These are phyloP conservation scores for Cladosporium oxysporum DNA, from an alignment of 2,329 filamentous ascomycete species.

Conservation along the genomic window DNA sequence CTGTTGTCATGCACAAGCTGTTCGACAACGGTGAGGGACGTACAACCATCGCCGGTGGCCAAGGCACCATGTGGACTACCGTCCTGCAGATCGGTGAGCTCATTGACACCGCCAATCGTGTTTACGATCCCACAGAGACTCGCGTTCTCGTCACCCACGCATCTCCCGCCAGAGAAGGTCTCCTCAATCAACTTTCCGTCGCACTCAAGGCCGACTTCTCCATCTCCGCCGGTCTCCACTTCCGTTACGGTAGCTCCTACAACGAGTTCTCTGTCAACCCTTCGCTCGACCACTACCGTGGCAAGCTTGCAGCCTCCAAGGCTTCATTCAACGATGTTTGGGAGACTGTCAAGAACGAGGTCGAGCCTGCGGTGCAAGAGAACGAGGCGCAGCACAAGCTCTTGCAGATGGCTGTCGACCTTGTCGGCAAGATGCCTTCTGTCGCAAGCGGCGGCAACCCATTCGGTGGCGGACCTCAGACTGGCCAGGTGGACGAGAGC, in stretches of 20 bases:
- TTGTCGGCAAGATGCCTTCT: slow-evolving; percentile 97
- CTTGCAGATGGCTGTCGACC: slow-evolving; percentile 83
- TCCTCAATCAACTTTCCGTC: slow-evolving; percentile 95
- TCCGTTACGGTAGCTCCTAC: slow-evolving; percentile 98
- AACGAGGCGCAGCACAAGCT: slow-evolving; percentile 94
- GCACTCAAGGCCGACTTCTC: slow-evolving; percentile 98
- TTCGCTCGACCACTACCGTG: slow-evolving; percentile 95
- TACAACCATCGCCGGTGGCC: slow-evolving; percentile 96
- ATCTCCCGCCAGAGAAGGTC: slow-evolving; percentile 91
- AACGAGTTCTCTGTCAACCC: slow-evolving; percentile 99
- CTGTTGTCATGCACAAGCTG: slow-evolving; percentile 99
- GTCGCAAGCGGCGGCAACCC: slow-evolving; percentile 95
- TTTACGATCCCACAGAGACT: slow-evolving; percentile 97
- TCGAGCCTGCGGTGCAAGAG: slow-evolving; percentile 88
- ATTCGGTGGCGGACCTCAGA: slow-evolving; percentile 80
- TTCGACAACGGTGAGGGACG: slow-evolving; percentile 98
- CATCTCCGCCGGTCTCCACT: slow-evolving; percentile 94
- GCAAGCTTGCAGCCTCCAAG: slow-evolving; percentile 96
- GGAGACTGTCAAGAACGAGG: slow-evolving; percentile 96
- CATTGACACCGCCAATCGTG: slow-evolving; percentile 94
- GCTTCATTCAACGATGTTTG: slow-evolving; percentile 99
- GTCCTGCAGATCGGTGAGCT: slow-evolving; percentile 97
- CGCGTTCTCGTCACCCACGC: slow-evolving; percentile 96
- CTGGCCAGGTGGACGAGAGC: slow-evolving; percentile 94
- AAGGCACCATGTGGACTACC: slow-evolving; percentile 99